Conservation (phyloP, 139 green algal genomes). For the Chlorella sp. region DNA sequence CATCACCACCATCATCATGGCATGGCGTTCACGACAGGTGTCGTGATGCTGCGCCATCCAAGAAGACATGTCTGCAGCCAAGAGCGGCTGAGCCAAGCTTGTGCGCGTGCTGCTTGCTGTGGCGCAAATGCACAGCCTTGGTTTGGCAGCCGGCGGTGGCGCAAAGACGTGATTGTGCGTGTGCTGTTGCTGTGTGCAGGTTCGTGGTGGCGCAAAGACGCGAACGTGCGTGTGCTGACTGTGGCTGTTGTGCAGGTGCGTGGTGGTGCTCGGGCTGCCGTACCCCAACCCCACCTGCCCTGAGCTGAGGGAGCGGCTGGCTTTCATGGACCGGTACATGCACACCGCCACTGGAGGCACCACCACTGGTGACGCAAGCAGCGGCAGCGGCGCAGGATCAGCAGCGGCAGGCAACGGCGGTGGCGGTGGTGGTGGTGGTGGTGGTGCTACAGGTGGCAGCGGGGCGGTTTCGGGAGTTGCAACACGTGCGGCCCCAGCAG, state of each 20-base stretch:
- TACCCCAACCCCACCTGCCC: slow-evolving; percentile 88
- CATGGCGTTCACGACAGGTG: too few relatives aligned
- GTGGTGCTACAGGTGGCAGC: too few relatives aligned
- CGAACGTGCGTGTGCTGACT: neutral
- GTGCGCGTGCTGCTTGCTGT: too few relatives aligned
- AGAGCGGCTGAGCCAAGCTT: neutral
- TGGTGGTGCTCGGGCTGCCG: slow-evolving; percentile 90
- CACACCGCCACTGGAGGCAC: neutral
- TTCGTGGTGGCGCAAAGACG: too few relatives aligned
- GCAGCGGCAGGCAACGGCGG: neutral
- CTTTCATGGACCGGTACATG: slow-evolving; percentile 58
- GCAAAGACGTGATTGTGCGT: neutral
- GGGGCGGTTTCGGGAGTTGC: too few relatives aligned
- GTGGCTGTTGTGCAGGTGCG: slow-evolving; percentile 56
- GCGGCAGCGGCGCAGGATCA: neutral
- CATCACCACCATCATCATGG: too few relatives aligned
- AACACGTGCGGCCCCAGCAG: neutral
- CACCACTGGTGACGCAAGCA: too few relatives aligned
- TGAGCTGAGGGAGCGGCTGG: slow-evolving; percentile 86
- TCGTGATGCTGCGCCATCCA: too few relatives aligned
- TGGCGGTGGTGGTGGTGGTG: slow-evolving; percentile 1
- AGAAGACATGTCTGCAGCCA: neutral
- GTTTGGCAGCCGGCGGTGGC: neutral
- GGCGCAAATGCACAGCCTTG: neutral
- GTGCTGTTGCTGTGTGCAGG: neutral